Percentiles rank a stretch among this genome's conserved stretches.
Conservation (phyloP, 1,139 yeast species). For the Zygosaccharomyces pseudobailii region DNA sequence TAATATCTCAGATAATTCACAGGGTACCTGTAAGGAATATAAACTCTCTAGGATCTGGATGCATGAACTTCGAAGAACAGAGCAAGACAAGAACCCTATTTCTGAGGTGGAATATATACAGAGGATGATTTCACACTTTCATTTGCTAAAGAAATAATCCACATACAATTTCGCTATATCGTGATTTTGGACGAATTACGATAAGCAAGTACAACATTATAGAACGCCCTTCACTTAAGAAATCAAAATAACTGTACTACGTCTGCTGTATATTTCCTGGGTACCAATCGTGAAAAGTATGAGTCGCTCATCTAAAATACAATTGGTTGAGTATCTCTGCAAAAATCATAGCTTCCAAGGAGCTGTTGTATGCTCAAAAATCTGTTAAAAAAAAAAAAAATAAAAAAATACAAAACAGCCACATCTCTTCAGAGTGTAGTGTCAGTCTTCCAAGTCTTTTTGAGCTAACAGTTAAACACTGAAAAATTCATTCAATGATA, state of each 20-base stretch:
- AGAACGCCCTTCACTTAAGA: background rate
- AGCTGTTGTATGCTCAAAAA: conserved; percentile 1
- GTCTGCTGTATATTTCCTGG: background rate
- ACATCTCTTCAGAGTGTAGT: too few relatives aligned
- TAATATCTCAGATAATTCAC: background rate
- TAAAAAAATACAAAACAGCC: background rate
- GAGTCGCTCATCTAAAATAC: background rate
- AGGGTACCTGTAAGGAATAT: background rate
- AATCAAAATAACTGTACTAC: background rate
- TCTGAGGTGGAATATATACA: background rate
- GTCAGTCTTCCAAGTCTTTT: too few relatives aligned
- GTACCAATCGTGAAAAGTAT: background rate
- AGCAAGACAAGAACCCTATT: too few relatives aligned
- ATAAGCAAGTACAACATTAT: background rate
- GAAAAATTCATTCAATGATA: too few relatives aligned
- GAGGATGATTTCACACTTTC: background rate
- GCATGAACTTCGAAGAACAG: too few relatives aligned
- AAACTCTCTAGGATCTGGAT: background rate
- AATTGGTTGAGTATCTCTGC: background rate
- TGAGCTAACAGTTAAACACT: too few relatives aligned
- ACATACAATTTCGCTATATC: conserved; percentile 1
- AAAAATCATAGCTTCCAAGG: background rate
- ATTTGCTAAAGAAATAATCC: background rate
- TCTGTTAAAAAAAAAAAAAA: conserved; percentile 1
- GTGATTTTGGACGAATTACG: background rate